Conservation (phyloP, 805 yeast genomes). For the Teunomyces stri region DNA sequence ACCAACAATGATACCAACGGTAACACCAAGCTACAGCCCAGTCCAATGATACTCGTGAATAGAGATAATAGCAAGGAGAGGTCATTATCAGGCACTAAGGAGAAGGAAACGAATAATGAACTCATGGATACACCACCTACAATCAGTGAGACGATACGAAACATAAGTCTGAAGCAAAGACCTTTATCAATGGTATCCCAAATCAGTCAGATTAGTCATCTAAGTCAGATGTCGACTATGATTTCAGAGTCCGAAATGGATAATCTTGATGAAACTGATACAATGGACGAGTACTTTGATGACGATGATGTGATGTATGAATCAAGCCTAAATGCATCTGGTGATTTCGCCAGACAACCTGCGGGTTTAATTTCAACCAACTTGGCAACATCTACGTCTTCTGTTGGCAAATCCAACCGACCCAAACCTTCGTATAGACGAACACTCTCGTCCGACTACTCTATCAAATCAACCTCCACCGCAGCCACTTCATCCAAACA, state of each 20-base stretch:
- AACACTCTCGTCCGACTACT: constrained; percentile 34
- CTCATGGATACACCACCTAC: not conserved
- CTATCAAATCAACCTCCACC: constrained; percentile 31
- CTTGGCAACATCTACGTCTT: not conserved
- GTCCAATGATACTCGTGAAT: constrained; percentile 1
- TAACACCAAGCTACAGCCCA: not conserved
- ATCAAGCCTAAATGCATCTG: constrained; percentile 36
- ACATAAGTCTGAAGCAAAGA: constrained; percentile 19
- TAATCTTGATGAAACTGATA: constrained; percentile 37
- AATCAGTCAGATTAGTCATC: constrained; percentile 37
- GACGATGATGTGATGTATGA: constrained; percentile 39
- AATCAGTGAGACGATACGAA: constrained; percentile 1
- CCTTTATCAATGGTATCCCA: constrained; percentile 44
- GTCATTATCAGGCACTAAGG: not conserved
- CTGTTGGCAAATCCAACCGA: not conserved
- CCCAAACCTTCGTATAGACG: constrained; percentile 16
- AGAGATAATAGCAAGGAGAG: not conserved
- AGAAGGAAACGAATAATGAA: not conserved
- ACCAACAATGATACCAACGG: not conserved
- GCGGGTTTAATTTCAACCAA: constrained; percentile 2
- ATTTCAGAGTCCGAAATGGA: constrained; percentile 43
- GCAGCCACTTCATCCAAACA: constrained; percentile 20
- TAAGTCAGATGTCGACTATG: constrained; percentile 42
- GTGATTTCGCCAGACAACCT: constrained; percentile 18
- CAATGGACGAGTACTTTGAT: constrained; percentile 31